Percentiles rank a stretch among this genome's conserved stretches.
phyloP scores from a whole-genome alignment of 1,284 basidiomycete genomes.

The Cystobasidium slooffiae region DNA sequence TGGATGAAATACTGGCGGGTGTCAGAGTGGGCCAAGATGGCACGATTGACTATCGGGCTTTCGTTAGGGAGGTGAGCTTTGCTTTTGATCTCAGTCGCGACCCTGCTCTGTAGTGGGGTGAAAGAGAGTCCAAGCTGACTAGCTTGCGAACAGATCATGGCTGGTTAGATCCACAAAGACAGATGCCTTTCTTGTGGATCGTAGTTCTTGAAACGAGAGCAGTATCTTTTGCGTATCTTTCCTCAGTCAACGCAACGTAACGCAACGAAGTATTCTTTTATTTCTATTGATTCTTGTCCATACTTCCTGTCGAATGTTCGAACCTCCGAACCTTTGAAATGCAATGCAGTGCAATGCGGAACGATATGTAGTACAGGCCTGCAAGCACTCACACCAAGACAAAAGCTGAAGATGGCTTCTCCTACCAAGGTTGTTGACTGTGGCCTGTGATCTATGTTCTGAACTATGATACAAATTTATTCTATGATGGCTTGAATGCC shows the following conservation, averaged over 20 bases:
- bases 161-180: neutral
- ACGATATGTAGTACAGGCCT: too few relatives aligned
- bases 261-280: neutral
- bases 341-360: too few relatives aligned
- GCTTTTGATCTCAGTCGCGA: neutral
- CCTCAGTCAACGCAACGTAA: neutral
- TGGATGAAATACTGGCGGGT: conserved; percentile 95
- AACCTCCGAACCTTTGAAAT: too few relatives aligned
- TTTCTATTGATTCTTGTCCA: neutral
- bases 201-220: neutral
- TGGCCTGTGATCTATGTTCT: too few relatives aligned
- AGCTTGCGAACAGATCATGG: conserved; percentile 19
- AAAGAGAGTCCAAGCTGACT: neutral
- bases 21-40: conserved; percentile 70
- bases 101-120: neutral
- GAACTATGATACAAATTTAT: too few relatives aligned
- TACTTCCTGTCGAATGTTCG: neutral
- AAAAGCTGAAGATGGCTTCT: too few relatives aligned
- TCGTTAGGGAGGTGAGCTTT: conserved; percentile 37
- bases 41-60: conserved; percentile 39
- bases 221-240: conserved; percentile 1
- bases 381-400: too few relatives aligned
- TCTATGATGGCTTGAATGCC: too few relatives aligned
- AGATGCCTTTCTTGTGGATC: neutral
- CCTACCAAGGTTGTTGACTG: too few relatives aligned